Percentiles rank a stretch among this genome's conserved stretches.
phyloP scores from a whole-genome alignment of 1,284 basidiomycete species.

The Pulveroboletus sp. region DNA sequence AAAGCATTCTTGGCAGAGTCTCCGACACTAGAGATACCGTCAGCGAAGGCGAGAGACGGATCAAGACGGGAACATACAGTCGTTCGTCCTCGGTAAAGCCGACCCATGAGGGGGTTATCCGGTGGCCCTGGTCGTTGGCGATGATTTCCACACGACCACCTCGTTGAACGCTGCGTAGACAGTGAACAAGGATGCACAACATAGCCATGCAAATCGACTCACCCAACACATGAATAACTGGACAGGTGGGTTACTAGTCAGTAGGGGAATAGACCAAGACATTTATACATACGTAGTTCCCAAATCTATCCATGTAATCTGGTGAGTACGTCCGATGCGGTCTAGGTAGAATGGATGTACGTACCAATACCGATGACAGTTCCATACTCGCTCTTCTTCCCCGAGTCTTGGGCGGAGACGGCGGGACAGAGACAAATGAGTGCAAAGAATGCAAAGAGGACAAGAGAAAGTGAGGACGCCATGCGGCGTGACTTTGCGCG shows the following conservation, averaged over 20 bases:
- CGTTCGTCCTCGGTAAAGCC: slow-evolving; percentile 90
- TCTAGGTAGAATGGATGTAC: slow-evolving; percentile 31
- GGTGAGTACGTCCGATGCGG: slow-evolving; percentile 17
- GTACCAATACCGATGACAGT: slow-evolving; percentile 94
- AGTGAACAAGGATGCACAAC: neutral
- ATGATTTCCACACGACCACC: slow-evolving; percentile 95
- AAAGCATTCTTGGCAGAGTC: slow-evolving; percentile 81
- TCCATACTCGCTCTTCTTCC: slow-evolving; percentile 68
- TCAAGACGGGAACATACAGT: slow-evolving; percentile 53
- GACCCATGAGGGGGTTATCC: slow-evolving; percentile 96
- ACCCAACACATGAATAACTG: slow-evolving; percentile 81
- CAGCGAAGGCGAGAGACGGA: neutral
- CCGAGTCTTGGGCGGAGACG: slow-evolving; percentile 56
- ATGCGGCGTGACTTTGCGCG: slow-evolving; percentile 60
- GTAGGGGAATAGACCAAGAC: slow-evolving; percentile 13
- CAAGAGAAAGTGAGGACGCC: slow-evolving; percentile 63
- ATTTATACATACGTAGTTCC: slow-evolving; percentile 78
- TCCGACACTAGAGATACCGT: slow-evolving; percentile 54
- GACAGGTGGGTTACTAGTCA: slow-evolving; percentile 21
- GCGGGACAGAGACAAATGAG: slow-evolving; percentile 63
- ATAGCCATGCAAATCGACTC: slow-evolving; percentile 23
- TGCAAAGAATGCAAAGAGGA: slow-evolving; percentile 65
- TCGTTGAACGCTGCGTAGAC: slow-evolving; percentile 74
- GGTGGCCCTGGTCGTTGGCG: slow-evolving; percentile 96
- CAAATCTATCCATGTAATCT: slow-evolving; percentile 52